Base-by-base conservation (phyloP, 2,329 filamentous ascomycete genomes). In the Neofusicoccum kwambonambiense region DNA sequence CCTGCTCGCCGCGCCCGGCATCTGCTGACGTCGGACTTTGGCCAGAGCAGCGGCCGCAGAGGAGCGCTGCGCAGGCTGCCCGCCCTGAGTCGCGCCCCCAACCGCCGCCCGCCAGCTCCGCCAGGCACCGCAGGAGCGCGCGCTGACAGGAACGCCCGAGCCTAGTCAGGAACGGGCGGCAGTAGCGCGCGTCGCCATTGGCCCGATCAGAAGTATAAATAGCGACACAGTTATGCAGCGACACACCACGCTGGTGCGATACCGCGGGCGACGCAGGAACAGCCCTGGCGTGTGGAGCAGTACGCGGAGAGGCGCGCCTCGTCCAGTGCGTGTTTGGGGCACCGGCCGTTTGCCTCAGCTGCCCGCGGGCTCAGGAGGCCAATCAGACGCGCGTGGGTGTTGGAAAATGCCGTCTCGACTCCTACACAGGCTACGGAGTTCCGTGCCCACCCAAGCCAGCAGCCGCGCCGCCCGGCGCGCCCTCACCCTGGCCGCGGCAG, bases 121-220 rank as follows among this genome's bases (percentile, higher is more conserved):
- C 42, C 56, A 60, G 56, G 42, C 31, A 58, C 54, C 47, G 47
- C 45, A 13, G 42, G 42, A 54, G 50, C 50, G 50, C 50, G 50
- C 50, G 41, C 56, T 60, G 56, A 60, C 56, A 60, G 56, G 56
- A 9, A 60, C 56, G 56, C 56, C 50, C 56, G 54, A 45, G 39
- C 27, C 54, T 58, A 58, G 54, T 58, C 56, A 60, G 56, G 56
- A 60, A 60, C 56, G 56, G 56, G 42, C 56, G 56, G n/a, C 42
- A 37, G 56, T 15, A 45, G 56, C 42, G 56, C 56, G 54, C 42
- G 27, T 27, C 9, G 15, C 56, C 56, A 60, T 60, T 60, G 56
- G 56, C n/a, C n/a, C 56, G 56, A 60, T 60, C 17, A 19, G 12
- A 12, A 11, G 41, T 44, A 60, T 60, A 60, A 60, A 60, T 60